Conservation (phyloP, 2,329 filamentous ascomycete genomes). For the Colletotrichum graminicola region DNA sequence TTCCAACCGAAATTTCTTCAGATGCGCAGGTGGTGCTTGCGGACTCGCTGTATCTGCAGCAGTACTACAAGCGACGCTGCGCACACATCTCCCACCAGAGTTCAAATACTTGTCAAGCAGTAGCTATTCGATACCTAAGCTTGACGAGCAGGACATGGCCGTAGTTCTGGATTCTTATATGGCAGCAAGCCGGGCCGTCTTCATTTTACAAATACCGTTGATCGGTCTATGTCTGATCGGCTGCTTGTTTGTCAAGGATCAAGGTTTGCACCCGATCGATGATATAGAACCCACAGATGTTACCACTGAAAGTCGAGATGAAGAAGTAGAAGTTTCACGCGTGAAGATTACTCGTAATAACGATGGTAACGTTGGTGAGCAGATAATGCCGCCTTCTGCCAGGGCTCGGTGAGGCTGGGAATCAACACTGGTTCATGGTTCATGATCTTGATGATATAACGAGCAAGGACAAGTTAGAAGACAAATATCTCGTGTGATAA, state of each 20-base stretch:
- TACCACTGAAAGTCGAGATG: constrained; percentile 24
- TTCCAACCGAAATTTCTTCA: constrained; percentile 72
- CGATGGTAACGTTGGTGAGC: background rate
- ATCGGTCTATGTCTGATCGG: constrained; percentile 63
- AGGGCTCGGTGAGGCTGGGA: too few relatives aligned
- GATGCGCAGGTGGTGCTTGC: constrained; percentile 68
- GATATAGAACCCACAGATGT: background rate
- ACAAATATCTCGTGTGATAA: background rate
- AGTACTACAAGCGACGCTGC: constrained; percentile 53
- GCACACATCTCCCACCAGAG: constrained; percentile 45
- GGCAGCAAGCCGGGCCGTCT: constrained; percentile 66
- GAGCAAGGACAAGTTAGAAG: rapidly evolving
- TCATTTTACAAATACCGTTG: constrained; percentile 67
- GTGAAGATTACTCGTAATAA: background rate
- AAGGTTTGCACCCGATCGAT: constrained; percentile 55
- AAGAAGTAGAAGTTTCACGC: constrained; percentile 8
- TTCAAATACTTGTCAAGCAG: constrained; percentile 47
- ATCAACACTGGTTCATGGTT: background rate
- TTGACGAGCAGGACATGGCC: constrained; percentile 33
- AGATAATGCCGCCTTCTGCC: background rate
- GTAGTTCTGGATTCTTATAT: constrained; percentile 58
- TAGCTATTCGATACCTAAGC: constrained; percentile 48
- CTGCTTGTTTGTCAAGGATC: constrained; percentile 64
- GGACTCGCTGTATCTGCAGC: constrained; percentile 70
- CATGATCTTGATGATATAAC: background rate